Base-by-base conservation (phyloP, 495 filamentous ascomycete genomes). In the Annulohypoxylon stygium region DNA sequence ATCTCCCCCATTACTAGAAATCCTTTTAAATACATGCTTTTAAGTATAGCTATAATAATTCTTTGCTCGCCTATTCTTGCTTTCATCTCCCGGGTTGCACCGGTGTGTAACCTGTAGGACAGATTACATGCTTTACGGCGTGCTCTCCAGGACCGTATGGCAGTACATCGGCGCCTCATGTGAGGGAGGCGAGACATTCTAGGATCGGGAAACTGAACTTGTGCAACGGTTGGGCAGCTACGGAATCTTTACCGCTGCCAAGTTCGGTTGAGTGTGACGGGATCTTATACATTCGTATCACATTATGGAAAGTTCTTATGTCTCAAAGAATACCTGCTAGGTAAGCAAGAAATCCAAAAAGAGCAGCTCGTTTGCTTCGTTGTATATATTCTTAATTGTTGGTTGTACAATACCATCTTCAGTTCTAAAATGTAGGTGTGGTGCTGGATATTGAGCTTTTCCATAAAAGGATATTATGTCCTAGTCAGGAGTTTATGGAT, bases 271-370 rank as follows among this genome's bases (percentile, higher is more conserved):
- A 3, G 70, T 64, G 64, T 55, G 43, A 67, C 64, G 48, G 53
- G 70, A 72, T 72, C 70, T 67, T 55, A 59, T 53, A 51, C 63
- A 60, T 9, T 26, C 45, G 69, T 67, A 30, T 54, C 36, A 63
- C 58, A 33, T 34, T 51, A 37, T 55, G 26, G 51, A 37, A 58
- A 36, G 20, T 23, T 41, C 14, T 37, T 37, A 51, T 26, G 3
- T 20, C 10, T 10, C 12, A 26, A 25, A 30, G 3, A 30, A 30
- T 30, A 30, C 30, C 30, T 30, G 3, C 30, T 3, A 30, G 2
- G 30, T 30, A 30, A 30, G 30, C 30, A 30, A 2, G 20, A 11
- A 3, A 20, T 18, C 25, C 26, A 14, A 14, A 25, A 33, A 26
- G 4, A 25, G 51, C 4, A 34, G 51, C 12, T 55, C 14, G 25